Evolutionary conservation across 345 rosid species (phyloP), one percentile per base, ranked within the genome.

Genomic region (Boechera retrofracta): DNA sequence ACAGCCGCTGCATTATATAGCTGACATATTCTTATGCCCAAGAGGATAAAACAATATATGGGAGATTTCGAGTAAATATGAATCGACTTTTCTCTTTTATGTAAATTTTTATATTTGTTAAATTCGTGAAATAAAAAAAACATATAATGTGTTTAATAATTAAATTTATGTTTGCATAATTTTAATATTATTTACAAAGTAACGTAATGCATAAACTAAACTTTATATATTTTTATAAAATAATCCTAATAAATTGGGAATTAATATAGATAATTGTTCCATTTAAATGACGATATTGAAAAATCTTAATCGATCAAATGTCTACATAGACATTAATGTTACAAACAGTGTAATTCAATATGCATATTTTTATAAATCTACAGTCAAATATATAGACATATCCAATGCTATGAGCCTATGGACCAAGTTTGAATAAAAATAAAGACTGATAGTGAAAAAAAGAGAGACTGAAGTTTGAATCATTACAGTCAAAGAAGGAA

Each of bases 401-500:
- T 44, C 26, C 5, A 28, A 44, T 38, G 10, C 31, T 5, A 38
- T 5, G 47, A 38, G 5, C 29, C 45, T 26, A 45, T 66, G 68
- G 62, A 75, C 79, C 67, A 67, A 41, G 45, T 59, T 60, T 76
- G 55, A 39, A 75, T 48, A 38, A 13, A 63, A 36, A 45, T 6
- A 45, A 36, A 56, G 36, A 54, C 16, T 74, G 57, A 44, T 54
- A 42, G 47, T 42, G 8, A n/a, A 53, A 67, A 64, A 64, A 42
- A 54, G 1, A 63, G 42, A 68, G 79, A 61, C 64, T 76, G 64
- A 28, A 75, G 48, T 68, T 54, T 60, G 63, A 60, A 68, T 76
- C 79, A 76, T 68, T 58, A 31, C 74, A 60, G 74, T 76, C 63
- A 76, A 76, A 68, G 69, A 49, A 67, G 53, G 60, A 67, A 67